Base-by-base conservation (phyloP, 108 stramenopile genomes). In the Schizochytrium sp. region DNA sequence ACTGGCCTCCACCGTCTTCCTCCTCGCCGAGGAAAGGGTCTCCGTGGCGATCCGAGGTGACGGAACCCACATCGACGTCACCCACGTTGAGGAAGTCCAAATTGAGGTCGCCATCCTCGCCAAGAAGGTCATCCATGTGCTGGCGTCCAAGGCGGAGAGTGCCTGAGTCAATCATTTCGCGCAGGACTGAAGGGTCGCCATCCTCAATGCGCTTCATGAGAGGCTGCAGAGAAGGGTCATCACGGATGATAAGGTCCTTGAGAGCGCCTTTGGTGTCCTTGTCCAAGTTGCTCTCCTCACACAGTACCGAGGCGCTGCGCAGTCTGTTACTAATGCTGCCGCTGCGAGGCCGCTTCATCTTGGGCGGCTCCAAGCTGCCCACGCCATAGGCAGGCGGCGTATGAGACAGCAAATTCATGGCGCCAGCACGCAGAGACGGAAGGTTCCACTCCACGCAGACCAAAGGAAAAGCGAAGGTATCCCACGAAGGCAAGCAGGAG, bases 191-290 rank as follows among this genome's bases (percentile, higher is more conserved):
- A 3, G 90, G 46, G 89, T 93, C 92, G 56, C 93, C 93, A n/a
- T 49, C 87, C 49, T 93, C 93, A 50, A 89, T 92, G 45, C 55
- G 90, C 19, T 93, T 91, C 28, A 93, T 90, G 55, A 90, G 89
- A 28, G 89, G 13, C 57, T 92, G 92, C 50, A 93, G 89, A 49
- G 83, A 56, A n/a, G 91, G 47, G 89, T 93, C 92, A 8, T 92
- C 93, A 61, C 90, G 60, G 49, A 93, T 93, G 49, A 93, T 93
- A 49, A 93, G 73, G 40, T 93, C 92, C 72, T 93, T 93, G 56
- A 93, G 91, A 13, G 92, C 72, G 17, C 93, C 93, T 87, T 93
- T 93, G 72, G 92, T 90, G 46, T 72, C 90, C 91, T 92, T 93
- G 91, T 93, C 92, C 46, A 93, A 92, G 10, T 92, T n/a, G 57